These are phyloP conservation scores for Mucor mucedo DNA, from an alignment of 371 early-diverging fungal genomes.

Conservation along the genomic window DNA sequence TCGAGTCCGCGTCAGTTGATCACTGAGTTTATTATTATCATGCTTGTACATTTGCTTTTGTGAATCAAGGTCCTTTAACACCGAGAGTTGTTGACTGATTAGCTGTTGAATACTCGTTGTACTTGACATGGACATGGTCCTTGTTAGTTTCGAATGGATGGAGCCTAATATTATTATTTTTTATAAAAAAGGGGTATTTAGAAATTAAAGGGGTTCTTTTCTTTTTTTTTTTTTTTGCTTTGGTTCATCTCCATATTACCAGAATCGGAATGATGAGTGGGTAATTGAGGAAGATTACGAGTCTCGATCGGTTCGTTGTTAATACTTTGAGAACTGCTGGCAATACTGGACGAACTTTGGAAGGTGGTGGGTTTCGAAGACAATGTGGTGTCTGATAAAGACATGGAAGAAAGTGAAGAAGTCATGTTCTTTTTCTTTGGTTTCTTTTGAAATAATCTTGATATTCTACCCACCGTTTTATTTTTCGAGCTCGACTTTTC, in stretches of 20 bases:
- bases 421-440: conserved; percentile 31
- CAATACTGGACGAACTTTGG: conserved; percentile 18
- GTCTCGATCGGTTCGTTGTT: not conserved
- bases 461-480: conserved; percentile 46
- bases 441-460: conserved; percentile 50
- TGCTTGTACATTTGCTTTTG: conserved; percentile 27
- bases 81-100: conserved; percentile 29
- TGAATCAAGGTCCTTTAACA: conserved; percentile 27
- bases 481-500: conserved; percentile 25
- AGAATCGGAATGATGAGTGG: not conserved
- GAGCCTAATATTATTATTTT: conserved; percentile 2
- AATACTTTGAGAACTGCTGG: conserved; percentile 13
- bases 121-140: conserved; percentile 14
- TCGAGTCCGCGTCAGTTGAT: conserved; percentile 21
- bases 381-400: conserved; percentile 32
- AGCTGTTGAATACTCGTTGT: conserved; percentile 15
- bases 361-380: conserved; percentile 15
- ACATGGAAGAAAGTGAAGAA: conserved; percentile 34
- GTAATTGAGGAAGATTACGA: too few relatives aligned
- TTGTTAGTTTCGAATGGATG: conserved; percentile 12
- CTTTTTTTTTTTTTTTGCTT: not conserved
- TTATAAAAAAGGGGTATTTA: not conserved
- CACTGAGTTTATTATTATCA: conserved; percentile 24
- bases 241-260: not conserved
- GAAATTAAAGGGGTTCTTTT: not conserved